Percentiles rank a stretch among this genome's conserved stretches.
These are phyloP conservation scores for Hypoxylon sp. DNA, from an alignment of 2,329 filamentous ascomycete species.

Conservation along the genomic window DNA sequence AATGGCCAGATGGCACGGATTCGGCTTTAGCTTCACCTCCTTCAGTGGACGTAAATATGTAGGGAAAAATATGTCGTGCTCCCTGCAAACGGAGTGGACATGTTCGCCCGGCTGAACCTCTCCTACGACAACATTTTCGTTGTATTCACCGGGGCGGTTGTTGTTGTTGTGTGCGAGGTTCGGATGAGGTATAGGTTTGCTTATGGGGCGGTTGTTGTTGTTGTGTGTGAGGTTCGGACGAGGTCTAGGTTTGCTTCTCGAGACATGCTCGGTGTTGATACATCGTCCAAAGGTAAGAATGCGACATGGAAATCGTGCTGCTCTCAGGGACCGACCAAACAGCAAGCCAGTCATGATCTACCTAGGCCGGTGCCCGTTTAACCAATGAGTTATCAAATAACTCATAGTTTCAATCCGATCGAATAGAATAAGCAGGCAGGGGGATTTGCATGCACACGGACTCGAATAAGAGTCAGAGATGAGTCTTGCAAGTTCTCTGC, in stretches of 20 bases:
- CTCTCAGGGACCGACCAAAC: constrained; percentile 31
- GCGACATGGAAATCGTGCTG: constrained; percentile 20
- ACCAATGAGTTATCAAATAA: constrained; percentile 28
- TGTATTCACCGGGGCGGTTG: neutral
- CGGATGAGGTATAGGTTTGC: neutral
- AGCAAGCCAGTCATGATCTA: constrained; percentile 46
- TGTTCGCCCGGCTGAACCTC: constrained; percentile 39
- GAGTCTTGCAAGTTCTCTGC: neutral
- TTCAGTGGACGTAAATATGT: constrained; percentile 18
- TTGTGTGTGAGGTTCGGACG: neutral
- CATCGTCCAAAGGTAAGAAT: constrained; percentile 21
- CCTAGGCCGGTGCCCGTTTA: constrained; percentile 29
- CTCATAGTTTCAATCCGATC: constrained; percentile 30
- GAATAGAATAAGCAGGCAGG: neutral
- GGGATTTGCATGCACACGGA: neutral
- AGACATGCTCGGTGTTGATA: constrained; percentile 1
- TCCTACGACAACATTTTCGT: neutral
- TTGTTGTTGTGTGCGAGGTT: neutral
- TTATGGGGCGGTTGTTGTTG: too few species aligned
- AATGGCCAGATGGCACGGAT: constrained; percentile 37
- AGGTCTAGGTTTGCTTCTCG: neutral
- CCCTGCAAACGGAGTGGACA: constrained; percentile 53
- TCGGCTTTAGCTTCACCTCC: constrained; percentile 26
- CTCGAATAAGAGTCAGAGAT: neutral
- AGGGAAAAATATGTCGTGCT: constrained; percentile 60